These are phyloP conservation scores for Blumeria graminis DNA, from an alignment of 2,329 filamentous ascomycete genomes.

Conservation along the genomic window DNA sequence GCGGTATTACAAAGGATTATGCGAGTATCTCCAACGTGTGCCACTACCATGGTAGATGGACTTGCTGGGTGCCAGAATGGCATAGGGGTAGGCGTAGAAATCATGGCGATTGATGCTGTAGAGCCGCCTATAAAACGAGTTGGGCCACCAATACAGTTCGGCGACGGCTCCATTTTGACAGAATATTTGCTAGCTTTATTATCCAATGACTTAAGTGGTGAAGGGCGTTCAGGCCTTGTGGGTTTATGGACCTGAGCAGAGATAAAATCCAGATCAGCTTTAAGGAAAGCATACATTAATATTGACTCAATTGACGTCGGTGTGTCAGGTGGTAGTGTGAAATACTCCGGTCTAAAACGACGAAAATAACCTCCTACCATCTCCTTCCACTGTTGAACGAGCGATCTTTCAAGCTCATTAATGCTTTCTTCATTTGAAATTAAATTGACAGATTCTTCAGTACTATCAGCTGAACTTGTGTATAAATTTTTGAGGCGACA, in stretches of 20 bases:
- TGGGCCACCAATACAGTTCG: constrained; percentile 43
- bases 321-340: constrained; percentile 20
- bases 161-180: constrained; percentile 27
- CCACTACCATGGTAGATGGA: constrained; percentile 60
- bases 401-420: constrained; percentile 39
- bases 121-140: constrained; percentile 80
- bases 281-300: constrained; percentile 77
- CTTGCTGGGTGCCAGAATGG: constrained; percentile 90
- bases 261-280: constrained; percentile 85
- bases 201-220: constrained; percentile 45
- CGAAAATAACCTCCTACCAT: constrained; percentile 87
- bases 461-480: too few species aligned
- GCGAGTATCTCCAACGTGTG: constrained; percentile 83
- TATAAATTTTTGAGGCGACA: too few species aligned
- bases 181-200: constrained; percentile 58
- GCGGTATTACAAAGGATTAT: constrained; percentile 72
- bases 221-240: constrained; percentile 43
- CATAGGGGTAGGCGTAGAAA: constrained; percentile 73
- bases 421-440: constrained; percentile 29
- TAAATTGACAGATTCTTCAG: constrained; percentile 3
- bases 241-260: constrained; percentile 65
- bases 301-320: constrained; percentile 48
- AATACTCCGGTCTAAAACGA: constrained; percentile 65
- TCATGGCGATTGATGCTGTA: constrained; percentile 70
- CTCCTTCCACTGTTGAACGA: constrained; percentile 57